Evolutionary conservation across 1,139 yeast genomes (phyloP), one percentile per base, ranked within the genome.

Genomic region (Candida frijolesensis): DNA sequence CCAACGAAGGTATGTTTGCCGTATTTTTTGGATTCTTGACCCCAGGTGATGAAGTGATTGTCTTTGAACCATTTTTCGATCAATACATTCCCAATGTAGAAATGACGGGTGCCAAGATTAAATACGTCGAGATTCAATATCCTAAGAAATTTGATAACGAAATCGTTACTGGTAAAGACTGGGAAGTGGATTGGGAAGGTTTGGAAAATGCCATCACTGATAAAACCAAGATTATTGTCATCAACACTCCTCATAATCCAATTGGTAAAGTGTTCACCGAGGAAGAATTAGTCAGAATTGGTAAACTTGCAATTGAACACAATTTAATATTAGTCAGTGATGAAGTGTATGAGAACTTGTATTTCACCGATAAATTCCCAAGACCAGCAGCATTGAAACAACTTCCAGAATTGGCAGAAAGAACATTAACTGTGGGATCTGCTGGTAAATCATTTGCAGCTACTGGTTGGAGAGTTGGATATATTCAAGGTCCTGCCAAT

Each of bases 361-460:
- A 83, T 71, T 94, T 84, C 66, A 74, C 80, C 1, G 74, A 77
- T 7, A 70, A 69, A 2, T 91, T 92, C 70, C 85, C 92, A 7
- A 81, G 98, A 63, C 88, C 96, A 47, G 96, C 97, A 1, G 82
- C 89, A 2, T 72, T 94, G 51, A 74, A 85, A 4, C 49, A 53
- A n/a, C 69, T 76, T 51, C 91, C 92, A 2, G 96, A 90, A 61
- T 80, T 91, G 54, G 85, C 83, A 29, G 82, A 83, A 50, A 75
- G 94, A 60, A 89, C 97, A 0, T 73, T 94, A 51, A 87, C 97
- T 6, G 96, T 94, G 16, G 98, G 98, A 0, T 89, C 97, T 30
- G 99, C 97, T 5, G 99, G 99, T 54, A 94, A 94, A 70, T 85
- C 96, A 0, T 94, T 94, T 73, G 96, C 97, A 25, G 97, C 97